Percentiles rank a stretch among this genome's conserved stretches.
Evolutionary conservation across 2,329 filamentous ascomycete species (phyloP).

Genomic region (Cladosporium sp.): DNA sequence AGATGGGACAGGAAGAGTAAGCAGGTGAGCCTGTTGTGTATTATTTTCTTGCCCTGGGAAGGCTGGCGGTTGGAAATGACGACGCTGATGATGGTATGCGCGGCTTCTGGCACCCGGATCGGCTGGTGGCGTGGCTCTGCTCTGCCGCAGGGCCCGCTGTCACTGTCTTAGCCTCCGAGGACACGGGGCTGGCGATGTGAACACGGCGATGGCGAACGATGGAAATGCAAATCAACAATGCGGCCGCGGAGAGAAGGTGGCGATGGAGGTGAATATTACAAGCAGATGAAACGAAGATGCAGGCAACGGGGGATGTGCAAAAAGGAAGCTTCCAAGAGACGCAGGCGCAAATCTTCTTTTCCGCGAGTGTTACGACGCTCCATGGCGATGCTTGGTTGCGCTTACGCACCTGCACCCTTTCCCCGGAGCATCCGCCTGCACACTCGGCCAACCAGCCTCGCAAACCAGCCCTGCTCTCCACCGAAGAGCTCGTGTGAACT

Average conservation of each 20-base stretch:
- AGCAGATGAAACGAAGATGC: neutral
- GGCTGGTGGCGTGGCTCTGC: slow-evolving; percentile 4
- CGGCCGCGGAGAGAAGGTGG: neutral
- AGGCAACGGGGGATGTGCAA: neutral
- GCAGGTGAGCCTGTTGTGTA: neutral
- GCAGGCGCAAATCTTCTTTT: neutral
- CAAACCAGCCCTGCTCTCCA: slow-evolving; percentile 2
- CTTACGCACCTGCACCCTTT: neutral
- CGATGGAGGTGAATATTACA: neutral
- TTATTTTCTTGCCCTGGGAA: neutral
- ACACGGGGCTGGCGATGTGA: neutral
- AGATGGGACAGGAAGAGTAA: neutral
- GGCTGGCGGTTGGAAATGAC: slow-evolving; percentile 11
- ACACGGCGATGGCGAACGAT: neutral
- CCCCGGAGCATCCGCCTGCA: neutral
- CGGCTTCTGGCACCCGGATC: neutral
- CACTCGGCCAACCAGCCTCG: slow-evolving; percentile 2
- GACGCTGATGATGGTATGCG: slow-evolving; percentile 9
- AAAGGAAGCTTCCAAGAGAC: neutral
- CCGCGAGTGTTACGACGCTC: slow-evolving; percentile 7
- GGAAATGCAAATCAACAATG: neutral
- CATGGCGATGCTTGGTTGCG: neutral
- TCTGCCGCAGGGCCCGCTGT: slow-evolving; percentile 7
- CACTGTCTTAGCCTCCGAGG: neutral
- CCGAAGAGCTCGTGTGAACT: neutral